Base-by-base conservation (phyloP, 495 filamentous ascomycete species). In the Lasiosphaeria ovina region DNA sequence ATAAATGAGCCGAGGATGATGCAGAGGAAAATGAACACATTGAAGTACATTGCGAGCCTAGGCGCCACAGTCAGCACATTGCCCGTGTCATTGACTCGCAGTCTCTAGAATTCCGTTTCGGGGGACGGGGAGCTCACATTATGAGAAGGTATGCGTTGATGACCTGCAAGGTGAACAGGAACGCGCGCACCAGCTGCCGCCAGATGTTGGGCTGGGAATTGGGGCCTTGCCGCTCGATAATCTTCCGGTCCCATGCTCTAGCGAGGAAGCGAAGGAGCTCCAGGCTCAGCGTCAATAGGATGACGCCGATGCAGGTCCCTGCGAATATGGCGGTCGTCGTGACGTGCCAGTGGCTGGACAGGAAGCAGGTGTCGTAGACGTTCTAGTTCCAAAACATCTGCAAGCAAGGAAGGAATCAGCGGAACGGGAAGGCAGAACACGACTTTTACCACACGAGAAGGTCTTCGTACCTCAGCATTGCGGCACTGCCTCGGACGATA, bases 301-400 rank as follows among this genome's bases (percentile, higher is more conserved):
- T 76, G 17, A 85, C 80, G 16, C 83, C 86, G 64, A 91, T 84
- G 70, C 88, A 90, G 50, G 82, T 81, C 36, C 81, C 85, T 7
- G 83, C 86, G 66, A 90, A 90, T 72, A 83, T 85, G 55, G 76
- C 79, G 2, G 54, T 62, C 0, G 84, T 85, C 31, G 68, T 80
- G 61, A 89, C 80, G 51, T 84, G 84, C 87, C 87, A 91, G 12
- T 74, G 71, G 8, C 60, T 57, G 31, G 85, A 77, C 58, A 91
- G 72, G 74, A 91, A 90, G 79, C 86, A 91, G 6, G 86, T 67
- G 67, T 88, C 81, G 38, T 87, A 71, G 1, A 83, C 87, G 54
- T 85, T 72, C 86, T 86, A 90, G 62, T 91, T 89, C 87, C 85
- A 89, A 2, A 89, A 70, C 86, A 89, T 90, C 59, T 68, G 40